Evolutionary conservation across 2,329 filamentous ascomycete species (phyloP).

Genomic region (Bipolaris gigantea): DNA sequence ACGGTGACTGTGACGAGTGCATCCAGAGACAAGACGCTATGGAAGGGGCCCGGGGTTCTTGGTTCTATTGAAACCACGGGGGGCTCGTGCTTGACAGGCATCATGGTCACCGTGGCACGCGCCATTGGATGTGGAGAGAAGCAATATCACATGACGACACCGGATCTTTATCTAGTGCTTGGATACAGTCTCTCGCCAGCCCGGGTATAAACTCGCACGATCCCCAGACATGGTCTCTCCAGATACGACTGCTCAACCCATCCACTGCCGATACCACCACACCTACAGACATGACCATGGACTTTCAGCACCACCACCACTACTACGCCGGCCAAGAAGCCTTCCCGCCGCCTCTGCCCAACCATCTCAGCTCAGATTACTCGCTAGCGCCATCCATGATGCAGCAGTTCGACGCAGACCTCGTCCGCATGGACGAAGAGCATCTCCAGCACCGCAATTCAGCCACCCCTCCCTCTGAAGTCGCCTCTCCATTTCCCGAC

Average conservation of each 20-base stretch:
- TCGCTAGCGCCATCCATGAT: conserved; percentile 8
- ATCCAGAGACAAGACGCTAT: conserved; percentile 37
- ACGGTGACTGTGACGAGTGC: conserved; percentile 43
- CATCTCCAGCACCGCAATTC: conserved; percentile 7
- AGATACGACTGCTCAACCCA: neutral
- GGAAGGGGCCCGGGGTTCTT: conserved; percentile 1
- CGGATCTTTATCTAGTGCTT: neutral
- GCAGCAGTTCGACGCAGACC: conserved; percentile 9
- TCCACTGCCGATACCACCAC: neutral
- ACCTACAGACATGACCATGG: neutral
- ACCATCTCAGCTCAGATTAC: conserved; percentile 7
- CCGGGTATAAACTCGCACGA: too few species aligned
- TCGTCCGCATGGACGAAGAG: conserved; percentile 12
- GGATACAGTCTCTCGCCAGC: conserved; percentile 2
- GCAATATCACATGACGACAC: conserved; percentile 10
- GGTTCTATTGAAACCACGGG: conserved; percentile 9
- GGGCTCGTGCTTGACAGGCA: conserved; percentile 6
- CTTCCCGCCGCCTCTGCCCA: conserved; percentile 6
- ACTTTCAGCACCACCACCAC: neutral
- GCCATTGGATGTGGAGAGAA: conserved; percentile 6
- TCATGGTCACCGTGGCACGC: conserved; percentile 7
- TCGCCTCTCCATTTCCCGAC: conserved; percentile 1
- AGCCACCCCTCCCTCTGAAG: neutral
- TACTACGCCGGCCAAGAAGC: conserved; percentile 7
- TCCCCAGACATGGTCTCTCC: neutral